Base-by-base conservation (phyloP, 495 filamentous ascomycete species). In the Penicillium tannophilum region DNA sequence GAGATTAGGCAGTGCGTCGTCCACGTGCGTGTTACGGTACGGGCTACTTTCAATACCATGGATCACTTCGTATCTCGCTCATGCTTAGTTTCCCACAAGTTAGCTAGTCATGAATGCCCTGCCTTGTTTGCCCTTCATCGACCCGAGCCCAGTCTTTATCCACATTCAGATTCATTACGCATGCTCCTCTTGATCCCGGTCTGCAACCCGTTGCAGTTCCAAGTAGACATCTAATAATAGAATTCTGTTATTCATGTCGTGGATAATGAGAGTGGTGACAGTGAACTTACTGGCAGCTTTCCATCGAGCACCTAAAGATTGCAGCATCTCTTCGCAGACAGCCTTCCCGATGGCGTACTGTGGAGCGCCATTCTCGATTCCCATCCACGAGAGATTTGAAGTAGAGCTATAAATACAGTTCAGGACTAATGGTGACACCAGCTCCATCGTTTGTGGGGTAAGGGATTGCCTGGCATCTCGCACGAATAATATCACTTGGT, bases 151-250 rank as follows among this genome's bases (percentile, higher is more conserved):
- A 28, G 28, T 28, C 3, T 2, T 28, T 28, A 28, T 28, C 4
- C 28, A 28, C 6, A 4, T 5, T 28, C 28, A 28, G 3, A 4
- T 28, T 4, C 6, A 28, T 7, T 28, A 28, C 28, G 28, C 28
- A 41, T 41, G 39, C 20, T 47, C 45, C 4, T 50, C 47, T n/a
- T 50, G n/a, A 17, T 50, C 47, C 6, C 31, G 47, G 47, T 50
- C 47, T 9, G 47, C 26, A 17, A 50, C 30, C 8, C 47, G 11
- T 17, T 30, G 47, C 14, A 50, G n/a, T 31, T 50, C 47, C 26
- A 50, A 31, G 26, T 50, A 50, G 3, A 14, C 26, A 31, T 31
- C 47, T 50, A 17, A 11, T 1, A 33, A 17, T 3, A 17, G 14
- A 41, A 17, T 14, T 41, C 6, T 11, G 16, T 50, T 5, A 17